Evolutionary conservation across 1,284 basidiomycete genomes (phyloP), one percentile per base, ranked within the genome.

Genomic region (Sanghuangporus weigelae): DNA sequence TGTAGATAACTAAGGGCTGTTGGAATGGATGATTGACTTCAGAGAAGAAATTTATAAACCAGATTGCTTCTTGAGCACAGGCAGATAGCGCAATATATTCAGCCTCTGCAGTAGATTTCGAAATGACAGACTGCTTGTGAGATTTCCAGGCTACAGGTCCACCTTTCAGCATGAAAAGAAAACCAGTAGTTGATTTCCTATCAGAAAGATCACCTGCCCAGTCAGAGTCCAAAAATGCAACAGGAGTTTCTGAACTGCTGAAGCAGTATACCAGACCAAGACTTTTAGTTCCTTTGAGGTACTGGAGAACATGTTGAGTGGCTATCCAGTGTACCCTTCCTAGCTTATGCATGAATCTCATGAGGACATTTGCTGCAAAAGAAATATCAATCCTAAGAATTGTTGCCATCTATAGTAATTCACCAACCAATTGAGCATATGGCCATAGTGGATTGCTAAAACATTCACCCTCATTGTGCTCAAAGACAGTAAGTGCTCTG

Each of bases 381-480:
- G 73, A 63, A 8, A 77, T n/a, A 54, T 77, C 72, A 1, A 73
- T 73, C 2, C 73, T 64, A 0, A 73, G 73, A 0, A 67, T 71
- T 2, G 72, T 68, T 10, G 70, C 69, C 1, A 69, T 69, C 59
- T 71, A 78, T 66, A 74, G 74, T 0, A 77, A 42, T 0, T 67
- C 68, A 0, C 75, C 72, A 0, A 75, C 53, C 0, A 66, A 65
- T 55, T 69, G 49, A 1, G 62, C 44, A 46, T 74, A 77, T 0
- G n/a, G n/a, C n/a, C n/a, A n/a, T n/a, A n/a, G n/a, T n/a, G n/a
- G n/a, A n/a, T n/a, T n/a, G n/a, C n/a, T n/a, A n/a, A n/a, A n/a
- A n/a, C n/a, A n/a, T n/a, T n/a, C n/a, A n/a, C n/a, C n/a, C n/a
- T n/a, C n/a, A n/a, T n/a, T n/a, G n/a, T n/a, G n/a, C n/a, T n/a